Evolutionary conservation across 768 basidiomycete species (phyloP).

Genomic region (Termitomyces sp.): DNA sequence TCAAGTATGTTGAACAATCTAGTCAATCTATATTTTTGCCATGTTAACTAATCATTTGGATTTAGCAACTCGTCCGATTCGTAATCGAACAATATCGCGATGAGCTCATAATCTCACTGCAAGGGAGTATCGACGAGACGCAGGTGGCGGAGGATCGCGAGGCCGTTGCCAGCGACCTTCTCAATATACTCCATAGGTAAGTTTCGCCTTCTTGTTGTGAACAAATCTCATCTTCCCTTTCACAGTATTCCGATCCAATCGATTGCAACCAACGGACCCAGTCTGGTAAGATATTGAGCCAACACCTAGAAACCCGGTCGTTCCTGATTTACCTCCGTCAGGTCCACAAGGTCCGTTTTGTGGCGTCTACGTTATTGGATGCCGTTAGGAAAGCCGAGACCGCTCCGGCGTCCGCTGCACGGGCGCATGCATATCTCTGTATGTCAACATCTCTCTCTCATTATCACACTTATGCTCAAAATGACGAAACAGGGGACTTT

Average conservation of each 20-base stretch:
- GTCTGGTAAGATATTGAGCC: conserved; percentile 38
- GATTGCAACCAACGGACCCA: conserved; percentile 84
- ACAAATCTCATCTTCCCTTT: conserved; percentile 3
- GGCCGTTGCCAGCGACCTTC: conserved; percentile 79
- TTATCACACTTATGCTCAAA: background rate
- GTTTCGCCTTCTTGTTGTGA: conserved; percentile 3
- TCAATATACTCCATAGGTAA: conserved; percentile 80
- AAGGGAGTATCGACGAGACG: conserved; percentile 57
- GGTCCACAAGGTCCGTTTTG: conserved; percentile 92
- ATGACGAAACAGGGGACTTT: conserved; percentile 69
- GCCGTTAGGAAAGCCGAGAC: conserved; percentile 78
- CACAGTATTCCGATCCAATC: conserved; percentile 86
- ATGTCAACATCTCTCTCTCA: conserved; percentile 22
- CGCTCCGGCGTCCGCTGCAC: conserved; percentile 72
- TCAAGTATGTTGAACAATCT: conserved; percentile 52
- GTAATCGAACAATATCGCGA: conserved; percentile 91
- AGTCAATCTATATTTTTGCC: background rate
- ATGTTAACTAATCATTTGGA: background rate
- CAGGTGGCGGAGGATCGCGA: conserved; percentile 71
- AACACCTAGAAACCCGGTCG: background rate
- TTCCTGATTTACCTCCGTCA: conserved; percentile 23
- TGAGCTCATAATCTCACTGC: conserved; percentile 67
- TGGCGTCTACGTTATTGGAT: conserved; percentile 85
- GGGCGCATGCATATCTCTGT: conserved; percentile 87
- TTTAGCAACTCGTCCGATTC: conserved; percentile 87